Evolutionary conservation across 371 early-diverging fungal species (phyloP), one percentile per base, ranked within the genome.

Genomic region (Mycotypha africana): DNA sequence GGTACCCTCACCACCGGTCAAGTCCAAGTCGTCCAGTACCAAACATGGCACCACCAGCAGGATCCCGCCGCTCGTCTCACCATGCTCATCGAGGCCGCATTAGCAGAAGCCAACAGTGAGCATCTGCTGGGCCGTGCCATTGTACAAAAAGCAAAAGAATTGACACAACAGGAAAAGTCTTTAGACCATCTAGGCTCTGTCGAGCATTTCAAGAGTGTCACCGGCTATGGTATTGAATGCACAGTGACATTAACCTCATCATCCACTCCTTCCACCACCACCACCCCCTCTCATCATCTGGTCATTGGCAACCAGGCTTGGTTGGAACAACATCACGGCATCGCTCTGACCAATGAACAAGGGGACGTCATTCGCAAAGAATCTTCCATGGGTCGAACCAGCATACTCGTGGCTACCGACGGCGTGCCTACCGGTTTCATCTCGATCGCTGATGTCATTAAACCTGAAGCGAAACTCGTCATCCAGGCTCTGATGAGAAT

Each of bases 1-100:
- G 98, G 97, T 28, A 98, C 97, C 0, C 58, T 98, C 34, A 98
- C 98, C 11, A 47, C 62, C 4, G 97, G 97, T 32, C 79, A 86
- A 45, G 62, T 96, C 45, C 61, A 78, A 11, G 92, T 97, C 3
- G 82, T 85, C 0, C 60, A 70, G 17, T 62, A 69, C 41, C 38
- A 34, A 3, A 24, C 47, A 26, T 61, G 62, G 47, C 35, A 52
- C 15, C 34, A 38, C 11, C 3, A 32, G 34, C 34, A 60, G 45
- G n/a, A n/a, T n/a, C n/a, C n/a, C n/a, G 16, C 40, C 33, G 25
- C 35, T 5, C 36, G 42, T 7, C 2, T 33, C 12, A 42, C 55
- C 1, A 40, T 66, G 64, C n/a, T 65, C 34, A 20, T 66, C 3
- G 30, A 67, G 41, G 52, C 70, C 26, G 93, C 85, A 1, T 67